A percentile compares a stretch with the other conserved stretches of the same genome.
These are phyloP conservation scores for Phytophthora uliginosa DNA, from an alignment of 352 stramenopile genomes.

Conservation along the genomic window DNA sequence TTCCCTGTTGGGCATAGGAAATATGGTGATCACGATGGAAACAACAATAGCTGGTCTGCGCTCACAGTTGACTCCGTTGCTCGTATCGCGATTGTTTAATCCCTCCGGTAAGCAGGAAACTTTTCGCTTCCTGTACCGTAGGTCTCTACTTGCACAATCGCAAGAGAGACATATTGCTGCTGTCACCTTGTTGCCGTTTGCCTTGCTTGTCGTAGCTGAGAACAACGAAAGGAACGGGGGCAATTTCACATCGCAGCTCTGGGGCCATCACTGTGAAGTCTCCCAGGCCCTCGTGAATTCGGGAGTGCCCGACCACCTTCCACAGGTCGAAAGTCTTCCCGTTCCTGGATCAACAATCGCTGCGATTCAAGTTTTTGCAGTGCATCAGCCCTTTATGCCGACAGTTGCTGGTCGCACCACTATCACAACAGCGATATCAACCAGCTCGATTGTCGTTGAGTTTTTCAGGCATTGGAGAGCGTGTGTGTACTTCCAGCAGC, in stretches of 20 bases:
- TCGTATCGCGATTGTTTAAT: slow-evolving; percentile 8
- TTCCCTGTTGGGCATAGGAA: slow-evolving; percentile 26
- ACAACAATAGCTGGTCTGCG: slow-evolving; percentile 32
- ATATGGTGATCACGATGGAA: slow-evolving; percentile 17
- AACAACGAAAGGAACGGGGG: neutral
- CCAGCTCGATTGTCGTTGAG: slow-evolving; percentile 28
- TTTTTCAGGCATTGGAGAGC: slow-evolving; percentile 62
- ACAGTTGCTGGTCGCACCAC: neutral
- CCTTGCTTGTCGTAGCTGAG: slow-evolving; percentile 21
- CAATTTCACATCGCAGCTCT: slow-evolving; percentile 10
- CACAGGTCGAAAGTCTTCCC: neutral
- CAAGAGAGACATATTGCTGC: slow-evolving; percentile 33
- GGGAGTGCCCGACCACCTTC: slow-evolving; percentile 35
- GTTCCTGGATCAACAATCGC: neutral
- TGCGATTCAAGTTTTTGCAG: slow-evolving; percentile 16
- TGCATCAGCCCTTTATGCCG: slow-evolving; percentile 14
- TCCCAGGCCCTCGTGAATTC: slow-evolving; percentile 38
- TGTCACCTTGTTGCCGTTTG: slow-evolving; percentile 41
- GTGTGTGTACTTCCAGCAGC: slow-evolving; percentile 62
- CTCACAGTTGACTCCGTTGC: slow-evolving; percentile 8
- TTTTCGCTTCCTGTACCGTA: slow-evolving; percentile 49
- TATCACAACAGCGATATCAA: neutral
- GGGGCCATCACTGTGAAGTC: slow-evolving; percentile 32
- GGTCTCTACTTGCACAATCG: slow-evolving; percentile 23
- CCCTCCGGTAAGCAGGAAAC: slow-evolving; percentile 4